Evolutionary conservation across 345 rosid genomes (phyloP).

Genomic region (Eucalyptus shirleyi): DNA sequence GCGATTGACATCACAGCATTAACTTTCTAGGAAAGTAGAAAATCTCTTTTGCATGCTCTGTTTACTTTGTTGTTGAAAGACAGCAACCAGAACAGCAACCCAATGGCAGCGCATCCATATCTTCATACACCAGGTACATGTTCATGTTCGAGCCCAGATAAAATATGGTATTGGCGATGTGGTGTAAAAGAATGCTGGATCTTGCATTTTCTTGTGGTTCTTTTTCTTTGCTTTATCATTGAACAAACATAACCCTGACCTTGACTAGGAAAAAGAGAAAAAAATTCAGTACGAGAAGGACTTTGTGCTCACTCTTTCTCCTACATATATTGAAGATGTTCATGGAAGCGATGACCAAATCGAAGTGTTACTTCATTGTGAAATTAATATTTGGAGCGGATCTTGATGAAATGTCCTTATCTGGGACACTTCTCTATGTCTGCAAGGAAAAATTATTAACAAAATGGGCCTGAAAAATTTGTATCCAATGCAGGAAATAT

Average conservation of each 20-base stretch:
- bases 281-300: too few relatives aligned
- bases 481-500: too few relatives aligned
- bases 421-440: too few relatives aligned
- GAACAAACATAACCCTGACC: neutral
- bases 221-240: neutral
- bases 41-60: too few relatives aligned
- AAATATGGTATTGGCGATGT: too few relatives aligned
- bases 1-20: too few relatives aligned
- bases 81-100: too few relatives aligned
- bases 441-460: too few relatives aligned
- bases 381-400: neutral
- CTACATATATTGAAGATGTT: neutral
- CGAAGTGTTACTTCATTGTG: neutral
- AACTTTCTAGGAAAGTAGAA: too few relatives aligned
- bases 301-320: neutral
- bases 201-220: neutral
- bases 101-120: accelerated
- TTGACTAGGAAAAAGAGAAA: neutral
- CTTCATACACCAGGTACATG: too few relatives aligned
- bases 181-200: neutral
- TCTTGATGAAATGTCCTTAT: neutral
- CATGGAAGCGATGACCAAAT: neutral
- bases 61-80: too few relatives aligned
- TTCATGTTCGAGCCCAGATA: accelerated
- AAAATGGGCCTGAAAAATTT: too few relatives aligned